Base-by-base conservation (phyloP, 768 basidiomycete species). In the Pisolithus albus region DNA sequence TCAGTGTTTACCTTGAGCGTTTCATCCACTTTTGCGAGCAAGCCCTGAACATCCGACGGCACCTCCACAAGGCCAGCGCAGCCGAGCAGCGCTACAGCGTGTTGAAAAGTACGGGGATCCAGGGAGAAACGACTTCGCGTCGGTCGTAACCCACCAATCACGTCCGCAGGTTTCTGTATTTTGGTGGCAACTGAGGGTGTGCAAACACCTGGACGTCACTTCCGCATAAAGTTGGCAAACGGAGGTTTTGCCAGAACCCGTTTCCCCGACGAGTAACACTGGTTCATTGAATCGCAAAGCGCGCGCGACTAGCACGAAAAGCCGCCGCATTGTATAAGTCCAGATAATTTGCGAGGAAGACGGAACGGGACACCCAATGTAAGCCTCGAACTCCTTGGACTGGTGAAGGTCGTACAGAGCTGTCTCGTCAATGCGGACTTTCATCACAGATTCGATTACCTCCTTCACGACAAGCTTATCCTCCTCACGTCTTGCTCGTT, bases 141-240 rank as follows among this genome's bases (percentile, higher is more conserved):
- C 5, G 95, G 95, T 32, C 95, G 80, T 57, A 96, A 79, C 36
- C 92, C 90, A 18, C 96, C 96, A 47, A 98, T 90, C 21, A 99
- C 74, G 64, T 99, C 96, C 10, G 94, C 91, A n/a, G 0, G 95
- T 96, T 71, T 99, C 96, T 24, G 94, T 98, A 63, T 96, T 97
- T 67, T 96, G 93, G 64, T 99, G 96, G 61, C 96, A 98, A 58
- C 91, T 98, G 56, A 99, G 79, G 4, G 82, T 75, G 58, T 85
- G 72, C 24, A 99, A 73, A 34, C 65, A 71, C 60, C 81, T 82
- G 23, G 69, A 68, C 21, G 79, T 69, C 1, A 82, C 81, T 41
- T 84, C 77, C 0, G 96, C 88, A 57, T 87, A 86, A 5, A 92
- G 72, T 63, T 98, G 92, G 62, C 95, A 97, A 38, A 97, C 86